These are phyloP conservation scores for Athelia psychrophila DNA, from an alignment of 1,284 basidiomycete genomes.

Conservation along the genomic window DNA sequence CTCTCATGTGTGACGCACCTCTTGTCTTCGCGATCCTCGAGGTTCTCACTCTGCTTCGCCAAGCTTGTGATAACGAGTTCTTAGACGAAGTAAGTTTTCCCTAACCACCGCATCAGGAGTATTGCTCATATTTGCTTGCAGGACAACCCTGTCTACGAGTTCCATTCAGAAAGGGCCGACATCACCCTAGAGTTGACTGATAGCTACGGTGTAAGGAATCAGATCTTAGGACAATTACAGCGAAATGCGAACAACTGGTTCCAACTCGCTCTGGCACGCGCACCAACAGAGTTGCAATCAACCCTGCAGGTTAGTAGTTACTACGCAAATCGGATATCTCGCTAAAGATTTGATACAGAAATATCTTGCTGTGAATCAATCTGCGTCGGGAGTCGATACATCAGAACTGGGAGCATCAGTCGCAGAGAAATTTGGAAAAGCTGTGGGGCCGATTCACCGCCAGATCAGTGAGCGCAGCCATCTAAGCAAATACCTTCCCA, in stretches of 20 bases:
- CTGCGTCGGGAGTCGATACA: slow-evolving; percentile 62
- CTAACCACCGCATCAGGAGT: neutral
- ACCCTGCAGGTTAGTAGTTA: slow-evolving; percentile 71
- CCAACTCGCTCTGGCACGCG: slow-evolving; percentile 78
- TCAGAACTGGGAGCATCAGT: slow-evolving; percentile 89
- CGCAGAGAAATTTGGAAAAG: slow-evolving; percentile 82
- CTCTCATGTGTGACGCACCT: slow-evolving; percentile 87
- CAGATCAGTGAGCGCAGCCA: slow-evolving; percentile 59
- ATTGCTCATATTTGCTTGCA: slow-evolving; percentile 25
- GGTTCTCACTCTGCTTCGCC: slow-evolving; percentile 85
- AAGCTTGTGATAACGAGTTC: slow-evolving; percentile 89
- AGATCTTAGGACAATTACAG: slow-evolving; percentile 78
- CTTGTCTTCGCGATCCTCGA: slow-evolving; percentile 91
- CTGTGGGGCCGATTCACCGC: slow-evolving; percentile 75
- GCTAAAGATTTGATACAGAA: slow-evolving; percentile 44
- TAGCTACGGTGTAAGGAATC: slow-evolving; percentile 83
- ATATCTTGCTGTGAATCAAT: slow-evolving; percentile 77
- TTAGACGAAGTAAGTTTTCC: slow-evolving; percentile 74
- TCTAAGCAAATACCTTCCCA: neutral
- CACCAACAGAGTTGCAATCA: slow-evolving; percentile 91
- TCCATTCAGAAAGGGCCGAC: slow-evolving; percentile 73
- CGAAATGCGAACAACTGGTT: slow-evolving; percentile 82
- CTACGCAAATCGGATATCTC: slow-evolving; percentile 1
- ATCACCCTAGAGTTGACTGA: slow-evolving; percentile 85
- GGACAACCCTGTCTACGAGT: slow-evolving; percentile 89